Evolutionary conservation across 106 monocot species (phyloP), one percentile per base, ranked within the genome.

Genomic region (Allium sativum): DNA sequence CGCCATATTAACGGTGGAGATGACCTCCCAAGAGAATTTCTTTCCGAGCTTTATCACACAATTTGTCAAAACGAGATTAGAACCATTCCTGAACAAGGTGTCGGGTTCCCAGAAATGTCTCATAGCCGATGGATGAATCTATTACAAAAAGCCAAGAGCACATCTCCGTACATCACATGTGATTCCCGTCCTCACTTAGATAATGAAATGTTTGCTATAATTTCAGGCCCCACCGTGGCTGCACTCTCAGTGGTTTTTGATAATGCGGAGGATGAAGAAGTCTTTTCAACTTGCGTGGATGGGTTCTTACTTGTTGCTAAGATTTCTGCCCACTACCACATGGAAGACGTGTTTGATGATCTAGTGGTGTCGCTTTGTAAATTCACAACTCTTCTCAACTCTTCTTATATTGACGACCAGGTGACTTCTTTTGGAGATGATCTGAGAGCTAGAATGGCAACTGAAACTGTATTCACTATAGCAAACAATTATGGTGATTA

Each of bases 161-260:
- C 80, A 59, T 72, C 88, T 41, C 69, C 67, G 18, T 88, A 80
- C 56, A 69, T 80, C n/a, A 47, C 73, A 10, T 84, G 83, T 69
- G 74, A 70, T 47, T 75, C 77, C 3, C 58, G 66, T 20, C 72
- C 83, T 48, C 75, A 71, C 59, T 71, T 88, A 54, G 88, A 88
- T 75, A 74, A 70, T 58, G 80, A 88, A 48, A 88, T 88, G 88
- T 88, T 88, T 75, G 72, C 77, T 7, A 73, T 78, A 54, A 88
- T 88, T 83, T 80, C 88, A 55, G 83, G 83, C 42, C 79, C 88
- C 16, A 78, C 80, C 2, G 72, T 88, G 21, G 88, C 88, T 55
- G 88, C 88, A 45, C 74, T 88, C 22, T 88, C 88, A 7, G 88
- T 88, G 12, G 88, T 88, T 21, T 84, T 83, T 76, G 88, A 88